Conservation (phyloP, 192 early-diverging fungal species). For the Backusella psychrophila region DNA sequence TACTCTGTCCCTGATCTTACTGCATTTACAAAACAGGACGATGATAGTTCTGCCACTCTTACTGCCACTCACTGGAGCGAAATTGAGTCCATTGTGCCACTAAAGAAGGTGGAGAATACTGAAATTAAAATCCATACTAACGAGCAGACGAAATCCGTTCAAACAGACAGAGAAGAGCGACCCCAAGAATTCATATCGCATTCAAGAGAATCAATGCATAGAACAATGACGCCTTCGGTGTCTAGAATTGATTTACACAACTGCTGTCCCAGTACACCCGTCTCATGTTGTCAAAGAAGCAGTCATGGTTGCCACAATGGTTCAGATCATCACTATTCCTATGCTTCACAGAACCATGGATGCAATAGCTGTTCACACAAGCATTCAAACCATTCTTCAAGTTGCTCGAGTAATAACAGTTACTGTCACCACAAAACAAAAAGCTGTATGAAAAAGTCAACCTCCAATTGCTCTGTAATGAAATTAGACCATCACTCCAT, state of each 20-base stretch:
- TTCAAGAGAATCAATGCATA: neutral
- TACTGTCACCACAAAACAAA: neutral
- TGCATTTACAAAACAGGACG: neutral
- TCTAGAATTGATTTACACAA: neutral
- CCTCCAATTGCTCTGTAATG: neutral
- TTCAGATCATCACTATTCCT: neutral
- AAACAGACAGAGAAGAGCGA: neutral
- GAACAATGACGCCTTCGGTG: neutral
- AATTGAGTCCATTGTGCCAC: neutral
- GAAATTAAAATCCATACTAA: neutral
- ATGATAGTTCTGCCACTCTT: neutral
- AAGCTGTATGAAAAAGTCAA: slow-evolving; percentile 1
- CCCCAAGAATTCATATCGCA: neutral
- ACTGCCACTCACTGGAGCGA: neutral
- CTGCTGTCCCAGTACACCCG: neutral
- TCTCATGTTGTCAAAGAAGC: neutral
- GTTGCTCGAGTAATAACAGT: neutral
- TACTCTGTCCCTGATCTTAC: slow-evolving; percentile 23
- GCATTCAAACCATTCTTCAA: neutral
- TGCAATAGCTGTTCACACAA: neutral
- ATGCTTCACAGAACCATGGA: neutral
- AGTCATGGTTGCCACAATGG: neutral
- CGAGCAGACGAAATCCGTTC: neutral
- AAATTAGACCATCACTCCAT: neutral
- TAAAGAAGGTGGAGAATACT: neutral